Evolutionary conservation across 2,329 filamentous ascomycete genomes (phyloP).

Genomic region (Xylaria sp.): DNA sequence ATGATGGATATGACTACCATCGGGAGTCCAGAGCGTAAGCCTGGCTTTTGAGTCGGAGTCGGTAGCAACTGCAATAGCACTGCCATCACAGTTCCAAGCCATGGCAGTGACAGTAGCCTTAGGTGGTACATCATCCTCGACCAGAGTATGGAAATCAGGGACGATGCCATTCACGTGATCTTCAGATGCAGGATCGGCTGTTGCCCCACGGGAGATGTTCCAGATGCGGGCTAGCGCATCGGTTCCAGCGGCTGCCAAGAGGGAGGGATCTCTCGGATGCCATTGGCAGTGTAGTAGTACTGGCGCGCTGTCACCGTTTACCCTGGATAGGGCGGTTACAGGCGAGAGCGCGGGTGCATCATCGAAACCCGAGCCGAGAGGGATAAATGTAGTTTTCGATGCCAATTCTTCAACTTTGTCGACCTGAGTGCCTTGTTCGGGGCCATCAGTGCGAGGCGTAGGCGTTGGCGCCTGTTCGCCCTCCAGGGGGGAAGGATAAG

Average conservation of each 20-base stretch:
- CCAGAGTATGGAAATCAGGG: constrained; percentile 58
- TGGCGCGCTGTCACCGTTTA: constrained; percentile 61
- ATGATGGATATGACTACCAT: constrained; percentile 62
- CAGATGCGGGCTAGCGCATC: constrained; percentile 76
- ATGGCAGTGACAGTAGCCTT: constrained; percentile 67
- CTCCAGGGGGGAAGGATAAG: constrained; percentile 72
- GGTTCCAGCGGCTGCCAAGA: constrained; percentile 74
- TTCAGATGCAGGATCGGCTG: constrained; percentile 56
- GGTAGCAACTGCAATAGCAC: constrained; percentile 66
- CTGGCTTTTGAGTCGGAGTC: constrained; percentile 64
- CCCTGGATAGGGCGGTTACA: constrained; percentile 47
- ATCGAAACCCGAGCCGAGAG: constrained; percentile 54
- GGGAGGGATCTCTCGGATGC: constrained; percentile 71
- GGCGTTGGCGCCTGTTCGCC: constrained; percentile 65
- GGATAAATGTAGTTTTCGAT: constrained; percentile 69
- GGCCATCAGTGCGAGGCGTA: constrained; percentile 66
- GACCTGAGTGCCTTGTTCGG: constrained; percentile 71
- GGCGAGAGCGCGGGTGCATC: constrained; percentile 51
- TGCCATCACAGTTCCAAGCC: constrained; percentile 68
- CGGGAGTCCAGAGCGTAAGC: constrained; percentile 66
- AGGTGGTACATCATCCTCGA: constrained; percentile 64
- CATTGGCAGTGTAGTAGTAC: constrained; percentile 75
- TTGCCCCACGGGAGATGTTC: constrained; percentile 67
- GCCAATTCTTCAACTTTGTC: constrained; percentile 71
- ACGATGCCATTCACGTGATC: constrained; percentile 58